These are phyloP conservation scores for Begonia fuchsioides DNA, from an alignment of 306 rosid species.

Conservation along the genomic window DNA sequence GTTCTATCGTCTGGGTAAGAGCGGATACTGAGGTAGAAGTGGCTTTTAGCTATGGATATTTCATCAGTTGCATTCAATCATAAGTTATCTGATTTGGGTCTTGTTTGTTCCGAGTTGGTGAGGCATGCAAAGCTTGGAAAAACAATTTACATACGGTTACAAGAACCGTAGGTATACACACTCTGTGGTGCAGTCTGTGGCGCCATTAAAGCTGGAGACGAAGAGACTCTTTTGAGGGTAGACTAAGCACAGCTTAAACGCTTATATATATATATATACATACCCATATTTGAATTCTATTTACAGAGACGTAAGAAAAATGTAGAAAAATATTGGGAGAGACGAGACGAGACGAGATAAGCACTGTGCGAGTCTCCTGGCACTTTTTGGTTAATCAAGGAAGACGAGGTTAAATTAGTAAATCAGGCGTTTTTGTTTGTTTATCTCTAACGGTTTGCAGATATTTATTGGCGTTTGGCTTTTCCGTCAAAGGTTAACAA, in stretches of 20 bases:
- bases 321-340: background rate
- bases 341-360: background rate
- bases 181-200: constrained; percentile 12
- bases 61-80: constrained; percentile 6
- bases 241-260: background rate
- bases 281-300: background rate
- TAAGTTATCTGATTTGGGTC: constrained; percentile 7
- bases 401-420: background rate
- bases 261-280: no score
- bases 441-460: constrained; percentile 1
- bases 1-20: constrained; percentile 10
- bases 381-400: no score
- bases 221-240: constrained; percentile 9
- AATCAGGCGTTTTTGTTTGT: background rate
- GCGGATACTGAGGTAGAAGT: constrained; percentile 1
- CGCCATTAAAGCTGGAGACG: constrained; percentile 38
- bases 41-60: constrained; percentile 5
- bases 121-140: constrained; percentile 50
- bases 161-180: constrained; percentile 15
- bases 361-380: background rate
- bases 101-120: constrained; percentile 23
- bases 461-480: background rate
- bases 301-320: background rate
- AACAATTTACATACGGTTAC: constrained; percentile 18
- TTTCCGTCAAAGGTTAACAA: background rate